Evolutionary conservation across 805 yeast genomes (phyloP).

Genomic region (Schwanniomyces pseudopolymorphus): DNA sequence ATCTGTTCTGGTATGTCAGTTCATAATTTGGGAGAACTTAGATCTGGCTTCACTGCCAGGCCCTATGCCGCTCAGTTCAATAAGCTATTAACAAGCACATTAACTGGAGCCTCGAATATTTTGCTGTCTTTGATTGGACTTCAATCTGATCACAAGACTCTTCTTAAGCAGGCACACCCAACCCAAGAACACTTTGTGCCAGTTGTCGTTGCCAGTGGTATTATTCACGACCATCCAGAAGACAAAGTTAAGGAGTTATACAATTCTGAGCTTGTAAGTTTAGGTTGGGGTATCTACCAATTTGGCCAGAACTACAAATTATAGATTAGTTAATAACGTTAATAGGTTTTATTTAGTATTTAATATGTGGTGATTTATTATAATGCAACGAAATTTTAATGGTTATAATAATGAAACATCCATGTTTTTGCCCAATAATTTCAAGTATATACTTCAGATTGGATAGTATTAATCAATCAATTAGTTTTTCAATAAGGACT

Average conservation of each 20-base stretch:
- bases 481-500: constrained; percentile 37
- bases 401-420: not conserved
- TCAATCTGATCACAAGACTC: constrained; percentile 21
- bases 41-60: constrained; percentile 14
- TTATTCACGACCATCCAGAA: constrained; percentile 41
- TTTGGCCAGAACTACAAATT: constrained; percentile 30
- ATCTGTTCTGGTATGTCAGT: constrained; percentile 79
- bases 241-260: constrained; percentile 45
- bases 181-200: constrained; percentile 76
- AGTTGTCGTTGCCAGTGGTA: constrained; percentile 58
- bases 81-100: constrained; percentile 38
- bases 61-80: constrained; percentile 59
- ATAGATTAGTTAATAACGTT: not conserved
- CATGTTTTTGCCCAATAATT: not conserved
- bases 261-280: constrained; percentile 39
- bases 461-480: not conserved
- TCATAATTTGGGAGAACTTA: constrained; percentile 63
- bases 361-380: not conserved
- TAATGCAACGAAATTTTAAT: not conserved
- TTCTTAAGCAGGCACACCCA: constrained; percentile 63
- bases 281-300: constrained; percentile 73
- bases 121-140: constrained; percentile 38
- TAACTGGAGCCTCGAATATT: constrained; percentile 32
- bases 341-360: not conserved
- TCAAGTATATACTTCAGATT: not conserved